Evolutionary conservation across 2,329 filamentous ascomycete species (phyloP).

Genomic region (Ilyonectria sp.): DNA sequence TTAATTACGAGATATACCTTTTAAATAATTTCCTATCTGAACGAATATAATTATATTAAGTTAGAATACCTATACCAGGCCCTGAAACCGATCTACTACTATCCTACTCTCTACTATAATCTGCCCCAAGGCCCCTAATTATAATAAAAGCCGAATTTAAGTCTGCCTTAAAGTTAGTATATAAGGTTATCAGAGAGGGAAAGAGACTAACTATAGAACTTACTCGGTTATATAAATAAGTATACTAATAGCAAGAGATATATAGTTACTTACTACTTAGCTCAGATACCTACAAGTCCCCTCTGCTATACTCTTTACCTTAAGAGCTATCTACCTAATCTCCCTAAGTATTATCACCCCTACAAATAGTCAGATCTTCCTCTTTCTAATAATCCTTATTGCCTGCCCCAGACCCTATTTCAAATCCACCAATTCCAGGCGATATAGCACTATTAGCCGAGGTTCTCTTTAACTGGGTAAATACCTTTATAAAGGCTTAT

Average conservation of each 20-base stretch:
- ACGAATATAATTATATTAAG: neutral
- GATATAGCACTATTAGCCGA: constrained; percentile 10
- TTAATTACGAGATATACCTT: too few relatives aligned
- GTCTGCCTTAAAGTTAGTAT: constrained; percentile 1
- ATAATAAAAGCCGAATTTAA: constrained; percentile 9
- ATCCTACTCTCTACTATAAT: neutral
- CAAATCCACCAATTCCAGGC: constrained; percentile 23
- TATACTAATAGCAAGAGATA: constrained; percentile 12
- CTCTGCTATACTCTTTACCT: constrained; percentile 28
- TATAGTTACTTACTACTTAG: constrained; percentile 19
- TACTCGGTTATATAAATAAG: constrained; percentile 6
- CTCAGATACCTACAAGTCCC: constrained; percentile 25
- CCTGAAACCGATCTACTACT: constrained; percentile 5
- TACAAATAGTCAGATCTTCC: neutral
- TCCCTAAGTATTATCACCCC: neutral
- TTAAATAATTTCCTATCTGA: constrained; percentile 13
- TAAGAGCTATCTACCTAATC: neutral
- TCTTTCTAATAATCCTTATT: constrained; percentile 6
- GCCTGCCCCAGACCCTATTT: constrained; percentile 9
- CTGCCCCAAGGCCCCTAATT: constrained; percentile 3
- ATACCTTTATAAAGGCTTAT: neutral
- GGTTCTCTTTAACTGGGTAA: constrained; percentile 30
- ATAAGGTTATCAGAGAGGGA: constrained; percentile 5
- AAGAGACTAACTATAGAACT: too few relatives aligned
- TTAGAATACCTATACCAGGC: constrained; percentile 9